These are phyloP conservation scores for Fusarium brevicatenulatum DNA, from an alignment of 2,329 filamentous ascomycete genomes.

Conservation along the genomic window DNA sequence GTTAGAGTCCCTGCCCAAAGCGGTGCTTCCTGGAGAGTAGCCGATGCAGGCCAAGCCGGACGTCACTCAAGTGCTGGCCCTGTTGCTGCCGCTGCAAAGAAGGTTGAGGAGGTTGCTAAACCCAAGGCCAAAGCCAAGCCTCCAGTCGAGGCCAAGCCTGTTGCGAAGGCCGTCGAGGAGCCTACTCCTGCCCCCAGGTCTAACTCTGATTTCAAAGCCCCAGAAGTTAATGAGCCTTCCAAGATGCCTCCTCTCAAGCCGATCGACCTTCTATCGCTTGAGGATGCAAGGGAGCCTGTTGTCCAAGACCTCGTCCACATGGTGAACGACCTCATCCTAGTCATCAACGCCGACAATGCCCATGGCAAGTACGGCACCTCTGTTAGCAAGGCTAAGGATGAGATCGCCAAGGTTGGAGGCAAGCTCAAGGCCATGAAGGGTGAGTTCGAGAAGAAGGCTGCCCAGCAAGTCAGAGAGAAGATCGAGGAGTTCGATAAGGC, in stretches of 20 bases:
- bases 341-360: slow-evolving; percentile 87
- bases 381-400: slow-evolving; percentile 85
- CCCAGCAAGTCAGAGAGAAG: slow-evolving; percentile 77
- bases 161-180: slow-evolving; percentile 49
- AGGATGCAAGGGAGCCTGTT: slow-evolving; percentile 82
- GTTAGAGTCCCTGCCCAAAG: slow-evolving; percentile 87
- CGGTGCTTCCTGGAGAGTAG: slow-evolving; percentile 83
- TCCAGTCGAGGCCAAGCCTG: slow-evolving; percentile 34
- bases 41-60: slow-evolving; percentile 64
- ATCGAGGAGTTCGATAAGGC: slow-evolving; percentile 85
- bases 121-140: slow-evolving; percentile 40
- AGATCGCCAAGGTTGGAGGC: slow-evolving; percentile 79
- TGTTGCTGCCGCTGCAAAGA: slow-evolving; percentile 46
- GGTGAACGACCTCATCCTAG: slow-evolving; percentile 94
- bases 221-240: slow-evolving; percentile 74
- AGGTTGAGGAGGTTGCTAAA: slow-evolving; percentile 44
- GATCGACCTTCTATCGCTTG: slow-evolving; percentile 81
- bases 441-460: slow-evolving; percentile 74
- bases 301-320: slow-evolving; percentile 95
- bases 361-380: slow-evolving; percentile 80
- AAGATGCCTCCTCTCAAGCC: slow-evolving; percentile 70
- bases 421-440: slow-evolving; percentile 81
- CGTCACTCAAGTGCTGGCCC: slow-evolving; percentile 70
- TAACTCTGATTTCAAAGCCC: slow-evolving; percentile 57
- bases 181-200: slow-evolving; percentile 44